Base-by-base conservation (phyloP, 2,329 filamentous ascomycete genomes). In the Nemania bipapillata region DNA sequence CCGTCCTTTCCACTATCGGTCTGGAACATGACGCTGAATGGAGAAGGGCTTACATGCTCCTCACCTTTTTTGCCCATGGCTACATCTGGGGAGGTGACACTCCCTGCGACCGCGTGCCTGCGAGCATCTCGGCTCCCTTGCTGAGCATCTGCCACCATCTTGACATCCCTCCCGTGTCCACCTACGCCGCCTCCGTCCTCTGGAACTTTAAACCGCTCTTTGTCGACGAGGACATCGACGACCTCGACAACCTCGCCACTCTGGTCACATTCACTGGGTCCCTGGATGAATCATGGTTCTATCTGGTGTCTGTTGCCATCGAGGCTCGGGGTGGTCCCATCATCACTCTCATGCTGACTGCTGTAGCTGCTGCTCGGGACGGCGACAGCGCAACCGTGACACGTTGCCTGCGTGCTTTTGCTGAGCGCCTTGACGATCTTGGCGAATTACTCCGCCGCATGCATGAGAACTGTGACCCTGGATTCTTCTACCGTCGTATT, bases 151-250 rank as follows among this genome's bases (percentile, higher is more conserved):
- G 92, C 74, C 84, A 87, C 52, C 89, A 89, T 70, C 87, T 99
- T 20, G 92, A 98, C 77, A 85, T 99, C 28, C 94, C 93, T 6
- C 92, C 94, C 0, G 95, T 99, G 30, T 96, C 95, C 55, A 97
- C 95, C 20, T 99, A 97, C 79, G 93, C 96, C 6, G 93, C 91
- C 7, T 85, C 97, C 3, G 95, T 93, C 73, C 86, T 99, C 28
- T 99, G 96, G 96, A 99, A 99, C 82, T 98, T 94, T 85, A 95
- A 94, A 80, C 93, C 94, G 0, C 87, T 98, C 63, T 97, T 98
- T 77, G 83, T 89, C 68, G 89, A 93, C 70, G 94, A 97, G 79
- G 87, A 88, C 40, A 89, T 96, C 65, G 93, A 96, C 77, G 89
- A 89, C 71, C 86, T 98, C 53, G 91, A 96, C 77, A 98, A 99